These are phyloP conservation scores for Lojkania enalia DNA, from an alignment of 2,329 filamentous ascomycete species.

Conservation along the genomic window DNA sequence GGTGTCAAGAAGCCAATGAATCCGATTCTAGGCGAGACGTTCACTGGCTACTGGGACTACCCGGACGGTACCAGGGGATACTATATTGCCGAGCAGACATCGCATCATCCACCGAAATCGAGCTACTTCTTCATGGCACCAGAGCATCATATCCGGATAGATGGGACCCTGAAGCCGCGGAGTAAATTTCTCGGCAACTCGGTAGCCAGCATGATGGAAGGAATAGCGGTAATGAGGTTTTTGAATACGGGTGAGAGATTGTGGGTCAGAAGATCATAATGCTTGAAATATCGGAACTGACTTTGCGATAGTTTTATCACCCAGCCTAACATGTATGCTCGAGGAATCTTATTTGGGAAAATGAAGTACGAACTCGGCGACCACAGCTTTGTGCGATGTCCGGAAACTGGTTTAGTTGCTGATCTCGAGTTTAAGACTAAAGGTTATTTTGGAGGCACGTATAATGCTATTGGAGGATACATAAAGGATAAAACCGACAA, in stretches of 20 bases:
- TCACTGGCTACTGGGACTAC: constrained; percentile 94
- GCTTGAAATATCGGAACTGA: constrained; percentile 13
- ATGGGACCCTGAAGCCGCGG: constrained; percentile 90
- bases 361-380: constrained; percentile 99
- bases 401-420: constrained; percentile 81
- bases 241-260: constrained; percentile 88
- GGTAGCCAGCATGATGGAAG: constrained; percentile 97
- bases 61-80: constrained; percentile 82
- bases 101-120: constrained; percentile 96
- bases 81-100: constrained; percentile 97
- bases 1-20: constrained; percentile 99
- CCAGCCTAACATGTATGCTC: constrained; percentile 98
- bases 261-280: constrained; percentile 56
- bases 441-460: constrained; percentile 93
- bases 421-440: constrained; percentile 99
- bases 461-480: constrained; percentile 90
- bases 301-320: constrained; percentile 74
- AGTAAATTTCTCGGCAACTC: constrained; percentile 97
- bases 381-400: constrained; percentile 89
- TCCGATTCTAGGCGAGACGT: constrained; percentile 92
- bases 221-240: constrained; percentile 82
- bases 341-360: constrained; percentile 95
- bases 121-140: constrained; percentile 99
- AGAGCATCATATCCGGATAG: constrained; percentile 89
- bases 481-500: constrained; percentile 90